Evolutionary conservation across 1,139 yeast species (phyloP).

Genomic region (Taiozyma sp.): DNA sequence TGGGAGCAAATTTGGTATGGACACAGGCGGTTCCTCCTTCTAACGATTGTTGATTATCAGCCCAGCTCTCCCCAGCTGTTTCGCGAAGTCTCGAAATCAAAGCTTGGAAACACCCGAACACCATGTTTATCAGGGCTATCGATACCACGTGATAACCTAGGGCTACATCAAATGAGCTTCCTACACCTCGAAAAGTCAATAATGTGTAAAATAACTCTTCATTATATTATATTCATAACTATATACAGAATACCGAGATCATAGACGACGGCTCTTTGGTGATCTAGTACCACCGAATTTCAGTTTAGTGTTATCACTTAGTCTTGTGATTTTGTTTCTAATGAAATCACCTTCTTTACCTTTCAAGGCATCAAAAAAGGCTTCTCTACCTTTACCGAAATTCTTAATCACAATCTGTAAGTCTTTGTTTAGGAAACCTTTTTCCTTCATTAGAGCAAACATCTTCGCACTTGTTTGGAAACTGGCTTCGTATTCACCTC

Average conservation of each 20-base stretch:
- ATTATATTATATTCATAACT: background rate
- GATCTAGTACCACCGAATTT: conserved; percentile 92
- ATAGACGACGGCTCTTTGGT: conserved; percentile 78
- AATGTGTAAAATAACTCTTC: background rate
- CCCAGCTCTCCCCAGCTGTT: background rate
- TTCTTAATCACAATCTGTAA: conserved; percentile 73
- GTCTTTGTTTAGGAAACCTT: conserved; percentile 47
- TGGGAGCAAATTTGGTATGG: background rate
- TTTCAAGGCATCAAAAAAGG: conserved; percentile 75
- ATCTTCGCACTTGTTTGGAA: conserved; percentile 76
- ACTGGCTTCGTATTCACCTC: conserved; percentile 94
- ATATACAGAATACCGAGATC: conserved; percentile 16
- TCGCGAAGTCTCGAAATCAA: background rate
- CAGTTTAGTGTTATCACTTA: conserved; percentile 74
- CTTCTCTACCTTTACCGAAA: conserved; percentile 87
- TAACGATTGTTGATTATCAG: background rate
- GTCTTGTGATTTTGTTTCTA: conserved; percentile 57
- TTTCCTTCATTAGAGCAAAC: conserved; percentile 65
- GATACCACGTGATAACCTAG: too few species aligned
- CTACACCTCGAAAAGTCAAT: background rate
- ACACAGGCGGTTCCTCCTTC: background rate
- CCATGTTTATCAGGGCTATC: background rate
- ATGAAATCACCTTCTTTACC: conserved; percentile 83
- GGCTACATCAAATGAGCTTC: background rate
- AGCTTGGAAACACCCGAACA: conserved; percentile 2